Conservation (phyloP, 2,329 filamentous ascomycete species). For the Nothomitra cinnamomea region DNA sequence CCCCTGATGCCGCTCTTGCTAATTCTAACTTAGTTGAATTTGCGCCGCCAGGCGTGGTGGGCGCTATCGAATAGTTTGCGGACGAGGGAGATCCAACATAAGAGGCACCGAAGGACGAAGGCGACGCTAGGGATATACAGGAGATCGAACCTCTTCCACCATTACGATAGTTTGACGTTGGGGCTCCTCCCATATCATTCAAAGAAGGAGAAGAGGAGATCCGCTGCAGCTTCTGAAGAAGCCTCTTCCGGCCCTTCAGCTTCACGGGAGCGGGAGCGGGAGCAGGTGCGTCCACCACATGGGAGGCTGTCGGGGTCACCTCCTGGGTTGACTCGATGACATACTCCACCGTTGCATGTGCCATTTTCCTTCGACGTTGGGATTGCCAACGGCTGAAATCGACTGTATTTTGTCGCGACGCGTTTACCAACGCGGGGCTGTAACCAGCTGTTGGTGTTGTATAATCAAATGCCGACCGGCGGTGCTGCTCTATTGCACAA, state of each 20-base stretch:
- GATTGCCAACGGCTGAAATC: background rate
- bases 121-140: slow-evolving; percentile 42
- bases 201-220: slow-evolving; percentile 27
- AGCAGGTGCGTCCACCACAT: background rate
- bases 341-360: background rate
- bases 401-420: background rate
- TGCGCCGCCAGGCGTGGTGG: background rate
- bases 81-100: slow-evolving; percentile 32
- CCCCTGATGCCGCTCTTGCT: slow-evolving; percentile 36
- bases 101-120: slow-evolving; percentile 12
- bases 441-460: background rate
- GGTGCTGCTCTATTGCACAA: background rate
- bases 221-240: slow-evolving; percentile 18
- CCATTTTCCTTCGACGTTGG: background rate
- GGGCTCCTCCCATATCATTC: slow-evolving; percentile 41
- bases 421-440: background rate
- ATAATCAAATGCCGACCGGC: background rate
- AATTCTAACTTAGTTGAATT: slow-evolving; percentile 32
- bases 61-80: slow-evolving; percentile 34
- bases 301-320: background rate
- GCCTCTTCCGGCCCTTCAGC: slow-evolving; percentile 16
- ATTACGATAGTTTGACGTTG: slow-evolving; percentile 50
- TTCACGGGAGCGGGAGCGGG: slow-evolving; percentile 10
- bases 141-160: slow-evolving; percentile 45
- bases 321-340: slow-evolving; percentile 1